Conservation (phyloP, 345 rosid genomes). For the Trapa incisa region DNA sequence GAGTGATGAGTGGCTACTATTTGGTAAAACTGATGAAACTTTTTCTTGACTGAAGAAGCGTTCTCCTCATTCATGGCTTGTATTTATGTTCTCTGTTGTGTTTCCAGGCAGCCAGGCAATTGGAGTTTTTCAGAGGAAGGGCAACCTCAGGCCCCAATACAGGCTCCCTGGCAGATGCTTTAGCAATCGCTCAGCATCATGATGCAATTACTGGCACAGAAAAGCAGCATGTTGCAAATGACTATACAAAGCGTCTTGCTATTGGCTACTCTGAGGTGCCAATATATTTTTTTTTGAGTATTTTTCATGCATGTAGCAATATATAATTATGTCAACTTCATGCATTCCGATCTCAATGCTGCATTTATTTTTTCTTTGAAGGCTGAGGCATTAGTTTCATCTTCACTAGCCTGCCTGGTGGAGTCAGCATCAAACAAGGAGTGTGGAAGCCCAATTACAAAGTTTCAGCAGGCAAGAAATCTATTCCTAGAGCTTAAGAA, state of each 20-base stretch:
- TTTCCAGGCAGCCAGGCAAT: conserved; percentile 77
- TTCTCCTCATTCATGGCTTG: conserved; percentile 1
- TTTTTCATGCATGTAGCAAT: not conserved
- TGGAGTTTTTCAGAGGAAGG: conserved; percentile 78
- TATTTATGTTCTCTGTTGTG: conserved; percentile 2
- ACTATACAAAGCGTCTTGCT: conserved; percentile 77
- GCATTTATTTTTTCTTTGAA: conserved; percentile 18
- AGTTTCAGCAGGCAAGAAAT: conserved; percentile 64
- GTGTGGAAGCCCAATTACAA: conserved; percentile 22
- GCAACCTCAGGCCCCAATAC: conserved; percentile 51
- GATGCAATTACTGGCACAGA: conserved; percentile 93
- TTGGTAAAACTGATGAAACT: conserved; percentile 36
- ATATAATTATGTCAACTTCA: not conserved
- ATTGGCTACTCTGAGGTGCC: conserved; percentile 76
- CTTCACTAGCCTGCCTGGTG: conserved; percentile 62
- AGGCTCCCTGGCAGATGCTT: conserved; percentile 73
- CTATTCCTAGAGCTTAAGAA: conserved; percentile 6
- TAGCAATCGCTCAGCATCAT: conserved; percentile 95
- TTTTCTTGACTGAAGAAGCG: not conserved
- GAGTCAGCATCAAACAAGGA: conserved; percentile 25
- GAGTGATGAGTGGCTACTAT: conserved; percentile 85
- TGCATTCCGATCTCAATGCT: not conserved
- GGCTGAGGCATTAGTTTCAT: conserved; percentile 77
- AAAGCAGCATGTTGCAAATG: conserved; percentile 87
- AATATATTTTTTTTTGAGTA: conserved; percentile 5